Evolutionary conservation across 2,329 filamentous ascomycete species (phyloP), one percentile per base, ranked within the genome.

Genomic region (Calonectria fujianensis): DNA sequence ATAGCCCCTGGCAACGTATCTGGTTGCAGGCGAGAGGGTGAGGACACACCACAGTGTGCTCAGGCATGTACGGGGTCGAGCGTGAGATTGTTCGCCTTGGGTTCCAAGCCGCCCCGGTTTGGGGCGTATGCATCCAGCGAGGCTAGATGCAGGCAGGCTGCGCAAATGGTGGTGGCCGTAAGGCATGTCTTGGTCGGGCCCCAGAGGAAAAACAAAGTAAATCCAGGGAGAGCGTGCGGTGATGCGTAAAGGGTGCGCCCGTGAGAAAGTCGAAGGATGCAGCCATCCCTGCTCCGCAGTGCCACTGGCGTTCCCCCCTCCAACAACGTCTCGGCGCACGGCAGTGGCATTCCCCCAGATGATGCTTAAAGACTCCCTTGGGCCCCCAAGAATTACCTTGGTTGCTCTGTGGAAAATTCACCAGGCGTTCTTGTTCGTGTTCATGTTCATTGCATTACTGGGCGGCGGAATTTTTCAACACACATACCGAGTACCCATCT

Each of bases 341-440:
- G 72, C 73, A 72, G 73, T 76, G 73, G 63, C 78, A 80, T 81
- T 81, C 80, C 76, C 74, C 50, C 70, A 48, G 51, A 50, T 59
- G 70, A 74, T 76, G 73, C 51, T 81, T 81, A 81, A 81, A 81
- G 79, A 78, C 74, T 74, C 74, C 80, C 77, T 78, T 70, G 72
- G 57, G 59, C 80, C 80, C 76, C 74, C 71, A 24, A 68, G 50
- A 39, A 61, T 37, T 50, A 66, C 14, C 13, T 4, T n/a, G n/a
- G 29, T 67, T 69, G 51, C n/a, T 59, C 59, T 48, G 61, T 61
- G 52, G 68, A 14, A n/a, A 50, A 59, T 24, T 63, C 29, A 20
- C 51, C 35, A 29, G 41, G 64, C 52, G 57, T 45, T 65, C n/a
- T 32, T 68, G 48, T 39, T 39, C 14, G 32, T 68, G 41, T 66